These are phyloP conservation scores for Termitomyces sp. DNA, from an alignment of 768 basidiomycete species.

Conservation along the genomic window DNA sequence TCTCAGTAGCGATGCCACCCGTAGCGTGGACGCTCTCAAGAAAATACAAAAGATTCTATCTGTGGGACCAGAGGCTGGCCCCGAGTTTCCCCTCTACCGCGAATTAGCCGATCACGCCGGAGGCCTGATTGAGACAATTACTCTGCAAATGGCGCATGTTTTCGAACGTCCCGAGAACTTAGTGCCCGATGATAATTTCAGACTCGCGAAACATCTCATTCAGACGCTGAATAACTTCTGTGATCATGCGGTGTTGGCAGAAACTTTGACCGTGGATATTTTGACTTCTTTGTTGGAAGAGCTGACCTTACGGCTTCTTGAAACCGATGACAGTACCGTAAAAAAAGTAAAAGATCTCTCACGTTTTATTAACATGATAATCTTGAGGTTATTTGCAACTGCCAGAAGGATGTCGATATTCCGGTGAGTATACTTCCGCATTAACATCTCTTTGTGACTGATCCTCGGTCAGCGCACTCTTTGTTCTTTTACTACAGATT, in stretches of 20 bases:
- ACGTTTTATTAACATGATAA: constrained; percentile 98
- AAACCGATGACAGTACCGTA: constrained; percentile 85
- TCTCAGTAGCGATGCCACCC: constrained; percentile 77
- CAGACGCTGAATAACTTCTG: constrained; percentile 95
- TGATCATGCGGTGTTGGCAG: constrained; percentile 83
- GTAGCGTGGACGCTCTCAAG: constrained; percentile 93
- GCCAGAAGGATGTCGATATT: constrained; percentile 89
- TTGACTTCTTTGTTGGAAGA: constrained; percentile 88
- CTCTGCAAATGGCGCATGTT: constrained; percentile 86
- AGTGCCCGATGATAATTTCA: constrained; percentile 74
- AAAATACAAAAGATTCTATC: constrained; percentile 85
- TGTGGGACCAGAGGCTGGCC: constrained; percentile 69
- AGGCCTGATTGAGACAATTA: constrained; percentile 86
- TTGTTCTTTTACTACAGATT: constrained; percentile 77
- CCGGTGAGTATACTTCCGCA: constrained; percentile 48
- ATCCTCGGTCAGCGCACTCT: constrained; percentile 55
- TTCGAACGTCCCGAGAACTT: constrained; percentile 82
- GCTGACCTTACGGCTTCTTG: constrained; percentile 84
- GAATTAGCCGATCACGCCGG: constrained; percentile 79
- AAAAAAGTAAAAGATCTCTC: constrained; percentile 90
- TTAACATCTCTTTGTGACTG: constrained; percentile 6
- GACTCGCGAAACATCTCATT: constrained; percentile 95
- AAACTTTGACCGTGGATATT: constrained; percentile 81
- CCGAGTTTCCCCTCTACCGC: constrained; percentile 64
- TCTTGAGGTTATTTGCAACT: constrained; percentile 89